Evolutionary conservation across 805 yeast species (phyloP), one percentile per base, ranked within the genome.

Genomic region (Saturnispora dispora): DNA sequence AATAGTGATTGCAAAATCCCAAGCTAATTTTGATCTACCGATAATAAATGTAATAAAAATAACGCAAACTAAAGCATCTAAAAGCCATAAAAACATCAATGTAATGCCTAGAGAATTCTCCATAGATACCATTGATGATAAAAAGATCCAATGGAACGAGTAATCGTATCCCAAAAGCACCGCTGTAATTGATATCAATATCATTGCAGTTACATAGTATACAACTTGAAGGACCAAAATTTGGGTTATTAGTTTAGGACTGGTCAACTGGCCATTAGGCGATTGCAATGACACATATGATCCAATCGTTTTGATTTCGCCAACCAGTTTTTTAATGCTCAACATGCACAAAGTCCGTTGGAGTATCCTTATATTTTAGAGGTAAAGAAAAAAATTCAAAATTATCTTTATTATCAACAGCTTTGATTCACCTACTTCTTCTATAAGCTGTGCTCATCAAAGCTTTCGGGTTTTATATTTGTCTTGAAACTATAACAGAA

Each of bases 1-100:
- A 15, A 91, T 79, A 0, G 99, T 93, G n/a, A 91, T 63, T 10
- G 96, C 96, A 70, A 93, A 91, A 68, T 91, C 99, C 85, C 96
- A 85, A 0, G 97, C 98, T 47, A 91, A 71, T 65, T 91, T 93
- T 41, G 96, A 85, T 52, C 98, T 73, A 0, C 98, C 96, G 11
- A 91, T 96, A 27, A 91, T 81, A 2, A 90, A 68, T 1, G 95
- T 88, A 62, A 91, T 81, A 62, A 88, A 88, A 10, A 88, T 66
- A 1, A 89, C 96, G 58, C 95, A 84, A 40, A 93, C 71, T 43
- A 93, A 73, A 0, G 96, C 75, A 63, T 86, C 95, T 47, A 88
- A 65, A 15, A 91, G 70, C 98, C 98, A 91, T 52, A 90, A 66
- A 7, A 78, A 64, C 35, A 83, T 77, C 42, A 91, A 67, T 0